These are phyloP conservation scores for Paracoccidioides brasiliensis DNA, from an alignment of 2,329 filamentous ascomycete genomes.

Conservation along the genomic window DNA sequence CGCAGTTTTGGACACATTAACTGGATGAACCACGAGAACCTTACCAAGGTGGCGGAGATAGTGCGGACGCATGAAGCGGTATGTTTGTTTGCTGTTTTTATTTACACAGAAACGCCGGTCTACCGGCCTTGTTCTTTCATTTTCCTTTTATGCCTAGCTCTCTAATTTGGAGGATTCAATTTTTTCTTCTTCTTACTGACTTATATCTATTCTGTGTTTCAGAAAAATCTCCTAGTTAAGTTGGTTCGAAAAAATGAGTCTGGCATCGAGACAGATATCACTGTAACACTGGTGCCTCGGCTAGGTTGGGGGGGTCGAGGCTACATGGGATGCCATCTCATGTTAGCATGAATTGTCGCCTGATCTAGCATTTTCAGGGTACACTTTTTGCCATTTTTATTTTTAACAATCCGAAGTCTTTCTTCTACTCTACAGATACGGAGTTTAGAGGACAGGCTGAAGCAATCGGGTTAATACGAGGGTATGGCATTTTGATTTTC, in stretches of 20 bases:
- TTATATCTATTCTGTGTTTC: slow-evolving; percentile 8
- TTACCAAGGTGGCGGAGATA: slow-evolving; percentile 75
- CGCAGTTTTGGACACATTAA: slow-evolving; percentile 76
- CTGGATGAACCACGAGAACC: slow-evolving; percentile 69
- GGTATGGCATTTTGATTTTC: no score
- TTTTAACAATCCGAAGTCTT: not conserved
- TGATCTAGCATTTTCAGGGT: not conserved
- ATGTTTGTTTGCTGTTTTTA: slow-evolving; percentile 32
- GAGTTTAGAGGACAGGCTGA: no score
- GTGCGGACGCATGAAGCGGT: slow-evolving; percentile 85
- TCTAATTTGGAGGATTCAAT: not conserved
- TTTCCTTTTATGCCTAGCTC: not conserved
- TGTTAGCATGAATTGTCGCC: slow-evolving; percentile 49
- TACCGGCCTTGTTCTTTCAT: no score
- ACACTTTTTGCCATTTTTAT: not conserved
- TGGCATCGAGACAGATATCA: slow-evolving; percentile 42
- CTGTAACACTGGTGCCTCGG: slow-evolving; percentile 60
- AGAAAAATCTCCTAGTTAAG: slow-evolving; percentile 61
- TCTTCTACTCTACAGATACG: no score
- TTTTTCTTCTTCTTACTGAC: not conserved
- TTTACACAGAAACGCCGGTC: not conserved
- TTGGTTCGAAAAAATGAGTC: slow-evolving; percentile 39
- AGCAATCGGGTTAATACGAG: no score
- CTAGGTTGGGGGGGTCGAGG: slow-evolving; percentile 84
- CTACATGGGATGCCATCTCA: slow-evolving; percentile 76